phyloP scores from a whole-genome alignment of 2,329 filamentous ascomycete species.

The Colletotrichum eleusines region DNA sequence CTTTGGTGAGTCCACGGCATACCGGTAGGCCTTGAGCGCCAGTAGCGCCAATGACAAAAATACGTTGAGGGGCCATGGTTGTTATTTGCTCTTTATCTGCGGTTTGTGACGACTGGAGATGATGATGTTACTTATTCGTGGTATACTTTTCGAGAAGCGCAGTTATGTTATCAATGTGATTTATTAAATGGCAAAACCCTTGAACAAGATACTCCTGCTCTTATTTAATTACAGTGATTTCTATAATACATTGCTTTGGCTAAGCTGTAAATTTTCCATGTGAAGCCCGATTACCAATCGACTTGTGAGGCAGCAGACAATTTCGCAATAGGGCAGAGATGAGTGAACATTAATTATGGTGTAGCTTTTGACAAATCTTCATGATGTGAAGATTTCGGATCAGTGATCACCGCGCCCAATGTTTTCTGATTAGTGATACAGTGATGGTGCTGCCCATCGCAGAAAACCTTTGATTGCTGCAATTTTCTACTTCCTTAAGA shows the following conservation, averaged over 20 bases:
- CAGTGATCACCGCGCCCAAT: background rate
- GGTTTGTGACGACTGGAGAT: too few species aligned
- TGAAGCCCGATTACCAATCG: background rate
- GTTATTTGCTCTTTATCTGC: background rate
- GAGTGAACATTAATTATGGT: background rate
- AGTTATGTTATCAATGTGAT: too few species aligned
- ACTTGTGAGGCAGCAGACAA: background rate
- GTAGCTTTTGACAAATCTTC: background rate
- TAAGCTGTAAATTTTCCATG: too few species aligned
- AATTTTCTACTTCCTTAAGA: background rate
- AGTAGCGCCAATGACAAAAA: conserved; percentile 61
- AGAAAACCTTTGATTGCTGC: too few species aligned
- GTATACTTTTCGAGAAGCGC: background rate
- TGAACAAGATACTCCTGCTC: too few species aligned
- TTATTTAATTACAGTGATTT: background rate
- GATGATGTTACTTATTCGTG: background rate
- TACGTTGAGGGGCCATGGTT: conserved; percentile 42
- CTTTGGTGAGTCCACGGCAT: conserved; percentile 55
- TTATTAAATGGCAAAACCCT: fast-evolving
- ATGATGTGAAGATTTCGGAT: background rate
- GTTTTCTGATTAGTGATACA: background rate
- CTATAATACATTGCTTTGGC: too few species aligned
- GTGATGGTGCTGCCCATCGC: too few species aligned
- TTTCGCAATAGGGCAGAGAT: background rate
- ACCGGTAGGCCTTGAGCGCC: conserved; percentile 65